Conservation (phyloP, 495 filamentous ascomycete genomes). For the Choiromyces venosus region DNA sequence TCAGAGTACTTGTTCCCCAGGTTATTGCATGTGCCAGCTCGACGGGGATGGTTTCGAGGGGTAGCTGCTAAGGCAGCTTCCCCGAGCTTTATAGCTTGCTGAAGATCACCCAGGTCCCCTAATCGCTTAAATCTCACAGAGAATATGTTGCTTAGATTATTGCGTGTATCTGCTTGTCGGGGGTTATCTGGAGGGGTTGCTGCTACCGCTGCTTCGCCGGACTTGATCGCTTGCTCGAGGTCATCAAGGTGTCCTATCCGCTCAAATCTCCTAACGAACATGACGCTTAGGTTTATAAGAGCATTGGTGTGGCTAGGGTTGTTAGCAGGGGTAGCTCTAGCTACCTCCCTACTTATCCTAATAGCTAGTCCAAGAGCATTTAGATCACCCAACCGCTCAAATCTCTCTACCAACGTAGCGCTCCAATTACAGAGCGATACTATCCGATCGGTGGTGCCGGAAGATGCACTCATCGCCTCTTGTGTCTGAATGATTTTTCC, state of each 20-base stretch:
- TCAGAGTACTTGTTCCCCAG: not conserved
- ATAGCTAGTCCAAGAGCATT: constrained; percentile 14
- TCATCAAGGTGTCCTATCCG: constrained; percentile 1
- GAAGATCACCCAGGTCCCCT: constrained; percentile 2
- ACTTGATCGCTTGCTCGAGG: constrained; percentile 2
- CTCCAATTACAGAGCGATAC: constrained; percentile 6
- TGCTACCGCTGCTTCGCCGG: not conserved
- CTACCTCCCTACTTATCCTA: not conserved
- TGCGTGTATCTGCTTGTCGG: too few relatives aligned
- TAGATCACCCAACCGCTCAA: not conserved
- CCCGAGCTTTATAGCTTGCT: constrained; percentile 1
- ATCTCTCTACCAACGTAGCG: constrained; percentile 3
- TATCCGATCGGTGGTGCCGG: not conserved
- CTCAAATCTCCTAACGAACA: too few relatives aligned
- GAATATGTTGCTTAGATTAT: too few relatives aligned
- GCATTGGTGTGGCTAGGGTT: too few relatives aligned
- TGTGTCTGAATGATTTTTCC: not conserved
- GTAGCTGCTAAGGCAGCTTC: constrained; percentile 2
- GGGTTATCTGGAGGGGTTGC: not conserved
- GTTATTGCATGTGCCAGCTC: not conserved
- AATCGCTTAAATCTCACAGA: too few relatives aligned
- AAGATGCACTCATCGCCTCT: not conserved
- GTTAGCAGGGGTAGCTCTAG: too few relatives aligned
- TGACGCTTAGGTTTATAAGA: too few relatives aligned
- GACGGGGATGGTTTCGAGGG: constrained; percentile 1